Conservation (phyloP, 2,329 filamentous ascomycete genomes). For the Ilyonectria destructans region DNA sequence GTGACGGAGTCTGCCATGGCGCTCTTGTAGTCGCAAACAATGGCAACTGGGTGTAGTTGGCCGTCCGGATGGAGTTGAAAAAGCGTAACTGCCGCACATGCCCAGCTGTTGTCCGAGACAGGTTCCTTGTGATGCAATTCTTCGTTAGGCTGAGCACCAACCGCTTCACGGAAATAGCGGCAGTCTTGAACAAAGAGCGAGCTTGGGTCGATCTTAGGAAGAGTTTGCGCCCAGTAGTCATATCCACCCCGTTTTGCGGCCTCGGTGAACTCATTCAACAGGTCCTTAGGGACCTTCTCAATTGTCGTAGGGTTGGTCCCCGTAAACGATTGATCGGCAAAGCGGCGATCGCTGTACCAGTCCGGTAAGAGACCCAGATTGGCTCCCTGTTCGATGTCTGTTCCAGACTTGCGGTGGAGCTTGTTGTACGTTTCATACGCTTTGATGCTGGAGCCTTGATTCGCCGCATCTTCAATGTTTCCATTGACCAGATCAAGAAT, state of each 20-base stretch:
- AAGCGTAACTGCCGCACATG: constrained; percentile 60
- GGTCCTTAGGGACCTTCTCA: constrained; percentile 54
- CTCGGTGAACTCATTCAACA: constrained; percentile 55
- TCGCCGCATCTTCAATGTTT: constrained; percentile 47
- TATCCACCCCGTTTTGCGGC: constrained; percentile 55
- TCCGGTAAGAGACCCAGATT: constrained; percentile 56
- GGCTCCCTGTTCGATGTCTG: constrained; percentile 53
- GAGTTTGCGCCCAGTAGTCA: constrained; percentile 51
- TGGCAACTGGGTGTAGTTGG: constrained; percentile 64
- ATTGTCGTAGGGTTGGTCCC: constrained; percentile 64
- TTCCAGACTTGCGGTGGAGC: constrained; percentile 54
- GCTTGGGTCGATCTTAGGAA: constrained; percentile 48
- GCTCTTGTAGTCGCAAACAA: constrained; percentile 64
- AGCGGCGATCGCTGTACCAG: constrained; percentile 62
- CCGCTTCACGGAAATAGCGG: constrained; percentile 61
- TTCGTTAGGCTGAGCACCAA: constrained; percentile 49
- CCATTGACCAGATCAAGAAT: constrained; percentile 47
- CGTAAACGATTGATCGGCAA: constrained; percentile 62
- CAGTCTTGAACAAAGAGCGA: constrained; percentile 62
- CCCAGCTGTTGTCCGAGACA: constrained; percentile 52
- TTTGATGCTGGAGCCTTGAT: constrained; percentile 52
- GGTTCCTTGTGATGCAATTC: constrained; percentile 51
- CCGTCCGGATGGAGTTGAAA: constrained; percentile 62
- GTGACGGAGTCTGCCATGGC: constrained; percentile 62
- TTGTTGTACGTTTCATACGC: constrained; percentile 55